These are phyloP conservation scores for Beauveria asiatica DNA, from an alignment of 2,329 filamentous ascomycete genomes.

Conservation along the genomic window DNA sequence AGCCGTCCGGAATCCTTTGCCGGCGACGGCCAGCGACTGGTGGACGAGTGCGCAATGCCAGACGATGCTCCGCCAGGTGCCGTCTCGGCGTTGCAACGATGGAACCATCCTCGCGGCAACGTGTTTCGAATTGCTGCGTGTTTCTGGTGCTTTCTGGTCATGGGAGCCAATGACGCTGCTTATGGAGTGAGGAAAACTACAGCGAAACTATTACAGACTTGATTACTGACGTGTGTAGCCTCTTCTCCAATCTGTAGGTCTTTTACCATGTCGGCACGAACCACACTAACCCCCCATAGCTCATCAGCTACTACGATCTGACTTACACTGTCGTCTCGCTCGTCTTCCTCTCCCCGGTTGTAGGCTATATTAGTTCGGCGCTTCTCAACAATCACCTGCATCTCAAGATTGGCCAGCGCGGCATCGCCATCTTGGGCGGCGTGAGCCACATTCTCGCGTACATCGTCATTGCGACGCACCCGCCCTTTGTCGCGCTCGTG, in stretches of 20 bases:
- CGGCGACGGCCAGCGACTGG: not conserved
- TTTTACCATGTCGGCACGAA: not conserved
- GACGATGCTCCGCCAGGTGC: not conserved
- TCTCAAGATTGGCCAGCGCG: slow-evolving; percentile 30
- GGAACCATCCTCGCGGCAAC: slow-evolving; percentile 42
- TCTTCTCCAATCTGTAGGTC: slow-evolving; percentile 42
- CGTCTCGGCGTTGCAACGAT: slow-evolving; percentile 25
- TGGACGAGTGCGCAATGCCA: slow-evolving; percentile 6
- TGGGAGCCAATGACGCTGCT: slow-evolving; percentile 50
- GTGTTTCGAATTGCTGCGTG: slow-evolving; percentile 40
- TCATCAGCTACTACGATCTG: slow-evolving; percentile 29
- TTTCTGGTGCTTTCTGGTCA: slow-evolving; percentile 49
- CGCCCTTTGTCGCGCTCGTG: slow-evolving; percentile 58
- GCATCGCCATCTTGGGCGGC: slow-evolving; percentile 31
- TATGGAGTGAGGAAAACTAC: slow-evolving; percentile 40
- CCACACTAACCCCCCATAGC: slow-evolving; percentile 11
- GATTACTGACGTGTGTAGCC: slow-evolving; percentile 25
- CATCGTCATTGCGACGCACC: slow-evolving; percentile 53
- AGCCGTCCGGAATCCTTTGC: not conserved
- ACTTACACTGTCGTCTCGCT: slow-evolving; percentile 34
- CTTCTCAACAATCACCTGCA: slow-evolving; percentile 31
- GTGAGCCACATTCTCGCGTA: slow-evolving; percentile 52
- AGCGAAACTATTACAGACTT: not conserved
- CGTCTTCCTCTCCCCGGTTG: slow-evolving; percentile 33
- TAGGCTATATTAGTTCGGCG: slow-evolving; percentile 36